A percentile compares a stretch with the other conserved stretches of the same genome.
phyloP scores from a whole-genome alignment of 352 stramenopile genomes.

The Globisporangium emineosum region DNA sequence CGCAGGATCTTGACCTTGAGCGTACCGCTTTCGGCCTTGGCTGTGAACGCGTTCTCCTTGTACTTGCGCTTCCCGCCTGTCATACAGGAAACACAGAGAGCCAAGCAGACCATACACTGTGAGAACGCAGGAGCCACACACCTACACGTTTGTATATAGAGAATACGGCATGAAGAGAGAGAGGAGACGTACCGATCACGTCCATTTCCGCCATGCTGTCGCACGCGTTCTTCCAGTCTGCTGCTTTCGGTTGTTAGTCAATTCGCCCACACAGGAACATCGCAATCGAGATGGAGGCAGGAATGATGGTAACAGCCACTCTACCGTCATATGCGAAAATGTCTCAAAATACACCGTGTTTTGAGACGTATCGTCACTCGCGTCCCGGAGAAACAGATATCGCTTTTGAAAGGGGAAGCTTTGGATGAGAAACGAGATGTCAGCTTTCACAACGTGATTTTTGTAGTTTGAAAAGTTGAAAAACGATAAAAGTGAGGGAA shows the following conservation, averaged over 20 bases:
- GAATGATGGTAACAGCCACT: constrained; percentile 12
- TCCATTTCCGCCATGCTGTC: constrained; percentile 16
- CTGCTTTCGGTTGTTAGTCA: too few relatives aligned
- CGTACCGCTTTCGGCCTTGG: constrained; percentile 68
- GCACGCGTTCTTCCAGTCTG: background rate
- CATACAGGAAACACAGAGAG: background rate
- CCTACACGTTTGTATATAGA: background rate
- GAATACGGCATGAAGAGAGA: background rate
- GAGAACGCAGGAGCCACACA: background rate
- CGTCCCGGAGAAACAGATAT: background rate
- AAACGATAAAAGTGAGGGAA: background rate
- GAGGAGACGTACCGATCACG: constrained; percentile 14
- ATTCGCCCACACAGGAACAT: background rate
- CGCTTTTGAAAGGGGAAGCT: background rate
- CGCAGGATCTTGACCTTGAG: constrained; percentile 80
- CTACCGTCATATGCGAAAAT: constrained; percentile 3
- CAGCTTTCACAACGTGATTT: too few relatives aligned
- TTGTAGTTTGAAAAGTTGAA: background rate
- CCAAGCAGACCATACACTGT: background rate
- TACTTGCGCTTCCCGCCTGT: constrained; percentile 64
- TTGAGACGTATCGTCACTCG: background rate
- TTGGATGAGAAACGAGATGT: background rate
- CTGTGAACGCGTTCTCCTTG: constrained; percentile 74
- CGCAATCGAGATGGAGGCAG: background rate
- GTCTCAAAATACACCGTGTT: too few relatives aligned